These are phyloP conservation scores for Aphanomyces stellatus DNA, from an alignment of 352 stramenopile species.

Conservation along the genomic window DNA sequence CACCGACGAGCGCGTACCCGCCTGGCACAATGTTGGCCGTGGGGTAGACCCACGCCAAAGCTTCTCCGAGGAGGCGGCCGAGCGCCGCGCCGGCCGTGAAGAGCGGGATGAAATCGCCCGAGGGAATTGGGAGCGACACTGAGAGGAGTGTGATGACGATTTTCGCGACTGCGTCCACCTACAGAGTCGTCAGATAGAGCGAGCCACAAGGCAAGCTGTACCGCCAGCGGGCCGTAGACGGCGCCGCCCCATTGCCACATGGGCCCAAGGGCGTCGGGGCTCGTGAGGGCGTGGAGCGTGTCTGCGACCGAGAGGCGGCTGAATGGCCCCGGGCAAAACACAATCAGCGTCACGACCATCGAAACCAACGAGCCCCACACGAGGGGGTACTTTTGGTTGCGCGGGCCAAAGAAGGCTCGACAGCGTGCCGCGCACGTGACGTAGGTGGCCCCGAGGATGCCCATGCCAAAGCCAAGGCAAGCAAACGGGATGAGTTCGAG, in stretches of 20 bases:
- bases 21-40: constrained; percentile 37
- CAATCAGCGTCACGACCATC: constrained; percentile 41
- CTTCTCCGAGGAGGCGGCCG: constrained; percentile 69
- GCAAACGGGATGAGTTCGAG: constrained; percentile 42
- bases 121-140: constrained; percentile 57
- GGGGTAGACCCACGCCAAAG: constrained; percentile 32
- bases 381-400: constrained; percentile 35
- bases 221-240: constrained; percentile 44
- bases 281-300: not conserved
- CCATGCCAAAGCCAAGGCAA: constrained; percentile 38
- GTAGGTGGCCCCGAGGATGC: constrained; percentile 39
- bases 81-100: constrained; percentile 80
- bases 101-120: constrained; percentile 67
- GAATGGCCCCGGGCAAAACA: constrained; percentile 22
- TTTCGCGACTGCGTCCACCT: constrained; percentile 59
- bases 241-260: constrained; percentile 15
- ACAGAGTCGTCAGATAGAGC: constrained; percentile 37
- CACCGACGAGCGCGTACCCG: constrained; percentile 70
- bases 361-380: constrained; percentile 53
- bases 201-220: constrained; percentile 24
- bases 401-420: constrained; percentile 46
- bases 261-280: not conserved
- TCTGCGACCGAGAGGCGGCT: not conserved
- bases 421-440: constrained; percentile 29
- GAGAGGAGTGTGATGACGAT: constrained; percentile 54